Percentiles rank a stretch among this genome's conserved stretches.
phyloP scores from a whole-genome alignment of 2,329 filamentous ascomycete species.

The Paradendryphiella salina region DNA sequence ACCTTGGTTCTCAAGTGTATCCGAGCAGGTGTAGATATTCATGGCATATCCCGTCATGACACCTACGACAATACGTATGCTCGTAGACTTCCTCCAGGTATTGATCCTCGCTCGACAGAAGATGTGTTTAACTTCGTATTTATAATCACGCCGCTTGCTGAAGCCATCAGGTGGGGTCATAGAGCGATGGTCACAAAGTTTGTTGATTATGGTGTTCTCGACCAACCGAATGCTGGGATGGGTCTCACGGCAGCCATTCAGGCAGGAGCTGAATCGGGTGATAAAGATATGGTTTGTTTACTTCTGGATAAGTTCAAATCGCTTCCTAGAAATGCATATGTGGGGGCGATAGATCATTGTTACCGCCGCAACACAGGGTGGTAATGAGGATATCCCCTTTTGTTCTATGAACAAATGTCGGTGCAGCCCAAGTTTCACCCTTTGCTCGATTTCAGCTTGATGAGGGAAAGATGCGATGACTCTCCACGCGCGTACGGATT shows the following conservation, averaged over 20 bases:
- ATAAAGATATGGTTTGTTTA: background rate
- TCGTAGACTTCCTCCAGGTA: background rate
- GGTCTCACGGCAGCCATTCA: background rate
- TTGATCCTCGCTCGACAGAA: background rate
- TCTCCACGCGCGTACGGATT: no score
- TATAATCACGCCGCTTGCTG: background rate
- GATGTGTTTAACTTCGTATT: no score
- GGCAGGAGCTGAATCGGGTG: background rate
- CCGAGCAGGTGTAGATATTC: background rate
- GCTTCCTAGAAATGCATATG: no score
- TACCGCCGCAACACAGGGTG: background rate
- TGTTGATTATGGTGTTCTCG: background rate
- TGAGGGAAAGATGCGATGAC: no score
- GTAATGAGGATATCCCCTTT: background rate
- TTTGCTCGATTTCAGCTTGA: no score
- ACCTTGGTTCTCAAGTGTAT: background rate
- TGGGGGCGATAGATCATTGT: no score
- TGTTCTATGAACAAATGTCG: no score
- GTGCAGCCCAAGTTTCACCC: no score
- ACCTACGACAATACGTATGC: background rate
- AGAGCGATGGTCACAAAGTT: background rate
- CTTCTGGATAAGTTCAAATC: background rate
- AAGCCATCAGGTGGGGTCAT: background rate
- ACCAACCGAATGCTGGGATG: fast-evolving
- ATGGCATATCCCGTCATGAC: fast-evolving